Percentiles rank a stretch among this genome's conserved stretches.
Evolutionary conservation across 352 stramenopile species (phyloP).

Genomic region (Pythium brassicae): DNA sequence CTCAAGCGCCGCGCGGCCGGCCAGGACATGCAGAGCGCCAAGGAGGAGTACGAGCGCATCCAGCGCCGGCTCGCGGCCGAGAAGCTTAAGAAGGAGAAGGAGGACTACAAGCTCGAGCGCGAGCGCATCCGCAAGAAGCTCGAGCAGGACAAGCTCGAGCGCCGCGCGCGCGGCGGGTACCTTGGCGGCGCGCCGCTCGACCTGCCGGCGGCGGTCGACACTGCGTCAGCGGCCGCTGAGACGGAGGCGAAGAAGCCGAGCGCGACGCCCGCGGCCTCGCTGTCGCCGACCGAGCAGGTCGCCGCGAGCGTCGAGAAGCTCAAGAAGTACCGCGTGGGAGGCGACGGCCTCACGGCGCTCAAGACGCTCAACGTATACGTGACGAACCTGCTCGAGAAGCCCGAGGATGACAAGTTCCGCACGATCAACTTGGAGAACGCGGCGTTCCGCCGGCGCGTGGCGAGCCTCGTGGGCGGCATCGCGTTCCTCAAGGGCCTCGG

Average conservation of each 20-base stretch:
- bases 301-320: conserved; percentile 72
- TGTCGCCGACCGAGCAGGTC: conserved; percentile 68
- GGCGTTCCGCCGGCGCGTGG: conserved; percentile 88
- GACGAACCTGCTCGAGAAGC: conserved; percentile 85
- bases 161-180: conserved; percentile 76
- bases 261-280: conserved; percentile 12
- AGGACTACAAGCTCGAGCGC: conserved; percentile 84
- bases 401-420: conserved; percentile 87
- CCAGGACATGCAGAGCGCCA: conserved; percentile 66
- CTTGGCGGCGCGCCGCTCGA: conserved; percentile 69
- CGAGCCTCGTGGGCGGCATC: conserved; percentile 76
- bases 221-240: conserved; percentile 5
- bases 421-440: conserved; percentile 89
- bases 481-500: conserved; percentile 82
- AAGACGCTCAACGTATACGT: conserved; percentile 87
- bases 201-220: conserved; percentile 28
- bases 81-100: conserved; percentile 86
- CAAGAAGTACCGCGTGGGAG: conserved; percentile 82
- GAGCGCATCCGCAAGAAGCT: conserved; percentile 87
- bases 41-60: conserved; percentile 81
- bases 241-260: conserved; percentile 38
- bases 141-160: conserved; percentile 89
- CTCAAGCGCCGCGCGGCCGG: conserved; percentile 70
- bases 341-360: conserved; percentile 72
- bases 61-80: conserved; percentile 76